Base-by-base conservation (phyloP, 495 filamentous ascomycete genomes). In the Darksidea phi region DNA sequence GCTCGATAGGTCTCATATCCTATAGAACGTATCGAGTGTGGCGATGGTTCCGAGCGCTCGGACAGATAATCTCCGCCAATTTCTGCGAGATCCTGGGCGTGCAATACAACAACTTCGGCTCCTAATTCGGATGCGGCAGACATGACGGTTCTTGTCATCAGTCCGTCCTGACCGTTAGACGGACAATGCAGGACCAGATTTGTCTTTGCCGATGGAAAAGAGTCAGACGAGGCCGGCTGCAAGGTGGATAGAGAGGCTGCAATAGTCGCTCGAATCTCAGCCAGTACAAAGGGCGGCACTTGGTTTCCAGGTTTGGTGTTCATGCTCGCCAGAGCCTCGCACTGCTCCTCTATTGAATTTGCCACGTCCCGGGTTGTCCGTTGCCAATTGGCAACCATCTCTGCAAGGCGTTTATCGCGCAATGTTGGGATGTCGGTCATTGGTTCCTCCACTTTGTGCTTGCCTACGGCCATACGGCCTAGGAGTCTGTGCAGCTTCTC, bases 61-160 rank as follows among this genome's bases (percentile, higher is more conserved):
- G 87, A 83, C 21, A 89, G 59, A 69, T 89, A 89, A 64, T 86
- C 81, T 26, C 85, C 88, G 41, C 88, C 81, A 41, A 97, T 76
- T 55, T 91, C 79, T 13, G 90, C 88, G 62, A 98, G 79, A 70
- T 91, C 89, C 61, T 88, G 85, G 13, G 91, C 85, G 72, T 88
- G 84, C 13, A 98, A 73, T 21, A 82, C 81, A 34, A 98, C 75
- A 5, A 97, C 69, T 71, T 97, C 89, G n/a, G 91, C 86, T 32
- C 76, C 74, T 12, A 87, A 58, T 17, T 82, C 77, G 11, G 74
- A 68, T 1, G 90, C 87, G 28, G 89, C 72, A 26, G 72, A 75
- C 45, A 81, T 75, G 7, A 89, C 80, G 25, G 89, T 70, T 1
- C 73, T 70, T 55, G 87, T 79, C 37, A 92, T 72, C 54, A 84